Percentiles rank a stretch among this genome's conserved stretches.
These are phyloP conservation scores for Plantago elongata DNA, from an alignment of 257 asterid genomes.

Conservation along the genomic window DNA sequence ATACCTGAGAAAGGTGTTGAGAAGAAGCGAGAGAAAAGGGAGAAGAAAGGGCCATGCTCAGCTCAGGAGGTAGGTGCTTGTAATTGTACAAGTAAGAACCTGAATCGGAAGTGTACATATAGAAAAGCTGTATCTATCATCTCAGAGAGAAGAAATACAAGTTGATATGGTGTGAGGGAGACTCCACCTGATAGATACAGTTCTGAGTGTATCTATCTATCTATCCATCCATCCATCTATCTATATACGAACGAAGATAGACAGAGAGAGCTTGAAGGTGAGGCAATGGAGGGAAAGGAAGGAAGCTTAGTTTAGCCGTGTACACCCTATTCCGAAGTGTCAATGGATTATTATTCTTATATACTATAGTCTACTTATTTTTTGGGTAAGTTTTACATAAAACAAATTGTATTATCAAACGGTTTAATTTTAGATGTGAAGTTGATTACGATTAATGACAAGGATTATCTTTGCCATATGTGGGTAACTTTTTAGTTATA, in stretches of 20 bases:
- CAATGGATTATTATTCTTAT: too few species aligned
- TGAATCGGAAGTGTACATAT: conserved; percentile 5
- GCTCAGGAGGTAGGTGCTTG: conserved; percentile 21
- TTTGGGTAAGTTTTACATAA: too few species aligned
- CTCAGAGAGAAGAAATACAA: not conserved
- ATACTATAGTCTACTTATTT: too few species aligned
- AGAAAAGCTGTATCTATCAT: not conserved
- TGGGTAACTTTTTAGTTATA: too few species aligned
- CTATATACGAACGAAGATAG: too few species aligned
- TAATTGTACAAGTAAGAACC: conserved; percentile 6
- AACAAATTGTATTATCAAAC: too few species aligned
- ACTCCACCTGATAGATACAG: not conserved
- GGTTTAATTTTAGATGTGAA: too few species aligned
- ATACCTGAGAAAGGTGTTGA: conserved; percentile 37
- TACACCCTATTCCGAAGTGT: too few species aligned
- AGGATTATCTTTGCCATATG: too few species aligned
- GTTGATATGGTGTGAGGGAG: not conserved
- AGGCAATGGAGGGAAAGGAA: conserved; percentile 24
- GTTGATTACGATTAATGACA: too few species aligned
- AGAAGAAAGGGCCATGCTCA: conserved; percentile 45
- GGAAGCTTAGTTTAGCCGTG: not conserved
- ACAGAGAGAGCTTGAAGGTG: conserved; percentile 23
- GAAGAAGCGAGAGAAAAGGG: conserved; percentile 27
- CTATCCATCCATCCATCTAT: too few species aligned
- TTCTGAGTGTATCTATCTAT: not conserved